Percentiles rank a stretch among this genome's conserved stretches.
Conservation (phyloP, 495 filamentous ascomycete species). For the Penicillium egyptiacum region DNA sequence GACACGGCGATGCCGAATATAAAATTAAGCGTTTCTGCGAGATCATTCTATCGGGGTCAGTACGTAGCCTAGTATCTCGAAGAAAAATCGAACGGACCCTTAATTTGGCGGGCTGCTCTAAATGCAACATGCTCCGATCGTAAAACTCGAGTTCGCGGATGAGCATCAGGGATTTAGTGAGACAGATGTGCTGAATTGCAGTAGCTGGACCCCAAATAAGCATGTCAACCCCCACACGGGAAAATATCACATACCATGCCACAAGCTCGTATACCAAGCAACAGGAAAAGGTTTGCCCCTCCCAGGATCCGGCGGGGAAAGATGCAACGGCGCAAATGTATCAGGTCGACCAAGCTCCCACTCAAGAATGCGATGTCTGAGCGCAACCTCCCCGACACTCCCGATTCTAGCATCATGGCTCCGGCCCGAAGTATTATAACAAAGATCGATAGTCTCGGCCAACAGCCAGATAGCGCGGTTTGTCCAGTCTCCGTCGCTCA, state of each 20-base stretch:
- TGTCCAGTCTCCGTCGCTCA: conserved; percentile 43
- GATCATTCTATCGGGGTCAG: conserved; percentile 22
- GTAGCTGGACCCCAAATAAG: conserved; percentile 27
- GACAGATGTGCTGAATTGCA: conserved; percentile 42
- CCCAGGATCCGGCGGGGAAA: conserved; percentile 30
- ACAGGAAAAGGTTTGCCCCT: conserved; percentile 40
- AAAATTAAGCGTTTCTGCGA: conserved; percentile 34
- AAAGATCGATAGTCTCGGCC: conserved; percentile 42
- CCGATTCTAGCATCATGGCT: conserved; percentile 23
- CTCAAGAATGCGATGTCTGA: conserved; percentile 31
- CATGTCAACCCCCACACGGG: neutral
- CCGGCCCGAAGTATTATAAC: conserved; percentile 31
- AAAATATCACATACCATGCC: conserved; percentile 32
- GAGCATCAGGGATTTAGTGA: conserved; percentile 39
- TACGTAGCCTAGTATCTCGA: neutral
- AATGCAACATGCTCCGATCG: conserved; percentile 8
- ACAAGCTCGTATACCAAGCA: conserved; percentile 39
- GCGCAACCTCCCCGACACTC: conserved; percentile 19
- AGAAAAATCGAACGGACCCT: conserved; percentile 29
- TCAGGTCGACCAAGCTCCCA: conserved; percentile 38
- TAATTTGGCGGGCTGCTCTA: conserved; percentile 17
- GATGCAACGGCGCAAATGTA: conserved; percentile 38
- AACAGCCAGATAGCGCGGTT: conserved; percentile 43
- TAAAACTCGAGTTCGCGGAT: conserved; percentile 27
- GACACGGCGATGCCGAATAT: conserved; percentile 44